A percentile compares a stretch with the other conserved stretches of the same genome.
phyloP scores from a whole-genome alignment of 2,329 filamentous ascomycete species.

The Elsinoe fawcettii region DNA sequence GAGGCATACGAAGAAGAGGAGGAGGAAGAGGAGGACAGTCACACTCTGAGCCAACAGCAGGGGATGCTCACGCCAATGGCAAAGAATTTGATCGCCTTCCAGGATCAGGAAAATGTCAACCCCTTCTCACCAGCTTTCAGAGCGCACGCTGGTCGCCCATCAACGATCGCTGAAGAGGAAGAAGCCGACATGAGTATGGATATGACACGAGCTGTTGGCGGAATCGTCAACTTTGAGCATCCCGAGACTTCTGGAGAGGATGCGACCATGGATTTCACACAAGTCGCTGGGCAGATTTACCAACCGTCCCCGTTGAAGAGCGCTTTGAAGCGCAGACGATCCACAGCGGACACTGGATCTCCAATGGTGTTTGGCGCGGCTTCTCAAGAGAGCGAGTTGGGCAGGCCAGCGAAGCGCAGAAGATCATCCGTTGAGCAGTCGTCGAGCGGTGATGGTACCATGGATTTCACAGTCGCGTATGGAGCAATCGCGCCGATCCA shows the following conservation, averaged over 20 bases:
- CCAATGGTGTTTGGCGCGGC: slow-evolving; percentile 19
- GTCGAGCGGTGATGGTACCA: slow-evolving; percentile 34
- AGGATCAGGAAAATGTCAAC: slow-evolving; percentile 45
- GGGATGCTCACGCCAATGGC: slow-evolving; percentile 13
- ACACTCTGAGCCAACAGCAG: slow-evolving; percentile 60
- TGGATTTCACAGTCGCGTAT: slow-evolving; percentile 33
- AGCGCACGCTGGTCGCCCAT: slow-evolving; percentile 24
- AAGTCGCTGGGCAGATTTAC: slow-evolving; percentile 46
- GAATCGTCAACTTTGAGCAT: slow-evolving; percentile 53
- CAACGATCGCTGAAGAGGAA: slow-evolving; percentile 28
- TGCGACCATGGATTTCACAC: slow-evolving; percentile 50
- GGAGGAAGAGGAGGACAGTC: slow-evolving; percentile 26
- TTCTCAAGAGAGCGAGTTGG: slow-evolving; percentile 29
- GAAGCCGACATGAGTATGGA: slow-evolving; percentile 73
- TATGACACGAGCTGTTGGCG: slow-evolving; percentile 73
- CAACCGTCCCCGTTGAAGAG: slow-evolving; percentile 24
- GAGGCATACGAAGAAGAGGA: slow-evolving; percentile 12
- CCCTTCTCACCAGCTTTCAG: slow-evolving; percentile 42
- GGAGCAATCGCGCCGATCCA: slow-evolving; percentile 25
- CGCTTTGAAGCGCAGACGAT: slow-evolving; percentile 37
- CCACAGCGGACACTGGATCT: slow-evolving; percentile 32
- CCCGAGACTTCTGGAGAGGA: slow-evolving; percentile 32
- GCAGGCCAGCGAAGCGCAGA: slow-evolving; percentile 34
- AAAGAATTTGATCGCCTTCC: slow-evolving; percentile 16
- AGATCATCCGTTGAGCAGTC: slow-evolving; percentile 30